Evolutionary conservation across 1,139 yeast genomes (phyloP).

Genomic region (Geotrichum klebahnii): DNA sequence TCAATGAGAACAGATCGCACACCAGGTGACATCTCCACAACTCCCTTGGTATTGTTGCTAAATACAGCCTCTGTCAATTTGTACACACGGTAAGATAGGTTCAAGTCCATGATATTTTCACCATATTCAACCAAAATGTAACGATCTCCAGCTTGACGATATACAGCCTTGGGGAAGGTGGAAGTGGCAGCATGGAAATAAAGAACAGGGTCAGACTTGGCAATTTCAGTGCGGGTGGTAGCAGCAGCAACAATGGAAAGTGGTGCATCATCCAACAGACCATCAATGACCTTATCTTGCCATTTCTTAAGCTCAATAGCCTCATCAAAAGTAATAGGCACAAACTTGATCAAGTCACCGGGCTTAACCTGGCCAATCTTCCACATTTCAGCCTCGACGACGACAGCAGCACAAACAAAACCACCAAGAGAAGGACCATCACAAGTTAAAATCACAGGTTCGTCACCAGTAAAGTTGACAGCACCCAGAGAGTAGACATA

Average conservation of each 20-base stretch:
- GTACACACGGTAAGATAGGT: conserved; percentile 78
- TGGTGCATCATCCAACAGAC: conserved; percentile 20
- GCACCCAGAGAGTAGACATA: conserved; percentile 96
- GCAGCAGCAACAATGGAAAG: conserved; percentile 21
- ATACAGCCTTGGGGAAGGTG: conserved; percentile 66
- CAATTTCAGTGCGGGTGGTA: conserved; percentile 15
- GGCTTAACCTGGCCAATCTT: conserved; percentile 96
- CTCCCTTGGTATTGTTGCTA: conserved; percentile 58
- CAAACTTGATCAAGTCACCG: conserved; percentile 77
- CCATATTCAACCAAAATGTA: conserved; percentile 90
- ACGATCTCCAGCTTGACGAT: conserved; percentile 96
- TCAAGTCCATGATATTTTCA: conserved; percentile 78
- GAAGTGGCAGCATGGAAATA: conserved; percentile 43
- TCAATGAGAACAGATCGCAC: conserved; percentile 91
- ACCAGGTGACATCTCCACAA: conserved; percentile 94
- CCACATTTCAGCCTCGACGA: conserved; percentile 96
- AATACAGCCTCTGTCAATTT: conserved; percentile 68
- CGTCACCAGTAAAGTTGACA: conserved; percentile 95
- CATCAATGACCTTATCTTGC: conserved; percentile 48
- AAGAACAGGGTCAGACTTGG: conserved; percentile 50
- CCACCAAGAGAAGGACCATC: conserved; percentile 98
- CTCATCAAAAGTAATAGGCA: conserved; percentile 64
- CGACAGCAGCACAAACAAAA: conserved; percentile 93
- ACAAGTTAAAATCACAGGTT: conserved; percentile 91
- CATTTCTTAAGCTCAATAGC: conserved; percentile 60